Base-by-base conservation (phyloP, 2,329 filamentous ascomycete species). In the Hypoxylon sp. region DNA sequence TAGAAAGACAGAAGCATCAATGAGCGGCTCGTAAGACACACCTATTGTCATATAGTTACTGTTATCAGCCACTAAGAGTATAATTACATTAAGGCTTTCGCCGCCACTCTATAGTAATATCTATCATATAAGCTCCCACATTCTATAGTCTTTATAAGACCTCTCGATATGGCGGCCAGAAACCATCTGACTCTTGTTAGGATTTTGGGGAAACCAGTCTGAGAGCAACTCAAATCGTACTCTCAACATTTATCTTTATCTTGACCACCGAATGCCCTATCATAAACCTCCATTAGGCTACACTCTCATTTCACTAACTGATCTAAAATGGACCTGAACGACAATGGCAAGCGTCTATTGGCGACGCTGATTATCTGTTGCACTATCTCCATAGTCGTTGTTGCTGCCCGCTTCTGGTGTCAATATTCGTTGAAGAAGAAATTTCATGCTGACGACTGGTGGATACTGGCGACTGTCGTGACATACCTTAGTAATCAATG, bases 371-470 rank as follows among this genome's bases (percentile, higher is more conserved):
- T 39, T 17, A 39, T 39, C 37, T 17, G 37, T 8, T 17, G 37
- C 14, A 39, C 5, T 17, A n/a, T 39, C 37, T 6, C 5, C n/a
- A 17, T n/a, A 39, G 37, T n/a, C 4, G 3, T 39, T 48, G 46
- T 48, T 29, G 24, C 24, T n/a, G 5, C 8, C 13, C 46, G 46
- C n/a, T 48, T 48, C 22, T 48, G 46, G 46, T 48, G 46, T 14
- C 22, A 17, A 48, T 48, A 26, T 8, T 29, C 19, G 3, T 29
- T 48, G 13, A 5, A 1, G 13, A 48, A 3, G 13, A 26, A 11
- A 8, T 24, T 48, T 10, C 46, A 48, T n/a, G 46, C 46, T 8
- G 24, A 29, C 22, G 46, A 48, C 19, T 48, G 46, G 46, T 29
- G 11, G 46, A 48, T 48, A 14, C 6, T 48, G 19, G 10, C 13